Percentiles rank a stretch among this genome's conserved stretches.
These are phyloP conservation scores for Triticum timopheevii DNA, from an alignment of 176 grass and related monocot species.

Conservation along the genomic window DNA sequence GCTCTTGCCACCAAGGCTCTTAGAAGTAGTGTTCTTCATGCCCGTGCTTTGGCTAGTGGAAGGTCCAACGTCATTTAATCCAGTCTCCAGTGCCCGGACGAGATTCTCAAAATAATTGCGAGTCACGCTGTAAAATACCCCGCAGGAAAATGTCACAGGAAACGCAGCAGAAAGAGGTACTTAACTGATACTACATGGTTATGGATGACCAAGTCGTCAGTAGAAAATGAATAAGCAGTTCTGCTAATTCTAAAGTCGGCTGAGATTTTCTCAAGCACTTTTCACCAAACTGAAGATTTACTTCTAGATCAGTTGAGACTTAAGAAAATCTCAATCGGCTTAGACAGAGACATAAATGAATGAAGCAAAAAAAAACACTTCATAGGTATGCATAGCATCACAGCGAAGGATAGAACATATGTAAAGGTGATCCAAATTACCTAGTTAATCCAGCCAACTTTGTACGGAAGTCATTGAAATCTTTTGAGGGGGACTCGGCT, in stretches of 20 bases:
- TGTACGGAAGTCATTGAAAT: conserved; percentile 99
- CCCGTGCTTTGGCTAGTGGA: conserved; percentile 65
- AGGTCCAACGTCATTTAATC: conserved; percentile 92
- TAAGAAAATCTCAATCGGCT: not conserved
- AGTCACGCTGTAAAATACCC: conserved; percentile 69
- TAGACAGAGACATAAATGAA: not conserved
- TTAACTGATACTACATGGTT: not conserved
- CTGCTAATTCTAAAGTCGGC: not conserved
- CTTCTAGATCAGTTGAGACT: not conserved
- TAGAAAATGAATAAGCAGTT: not conserved
- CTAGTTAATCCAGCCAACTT: conserved; percentile 97
- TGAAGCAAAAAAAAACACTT: not conserved
- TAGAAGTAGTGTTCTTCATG: conserved; percentile 73
- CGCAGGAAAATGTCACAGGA: not conserved
- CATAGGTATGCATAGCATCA: not conserved
- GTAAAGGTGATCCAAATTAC: conserved; percentile 33
- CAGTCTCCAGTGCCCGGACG: conserved; percentile 88
- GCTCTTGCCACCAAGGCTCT: conserved; percentile 60
- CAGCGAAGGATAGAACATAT: conserved; percentile 8
- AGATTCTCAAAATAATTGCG: conserved; percentile 99
- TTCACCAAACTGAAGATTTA: not conserved
- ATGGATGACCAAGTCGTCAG: not conserved
- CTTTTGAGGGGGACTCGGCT: conserved; percentile 78
- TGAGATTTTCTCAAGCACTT: not conserved
- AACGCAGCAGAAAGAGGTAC: not conserved